Evolutionary conservation across 768 basidiomycete genomes (phyloP).

Genomic region (Mycena vulgaris): DNA sequence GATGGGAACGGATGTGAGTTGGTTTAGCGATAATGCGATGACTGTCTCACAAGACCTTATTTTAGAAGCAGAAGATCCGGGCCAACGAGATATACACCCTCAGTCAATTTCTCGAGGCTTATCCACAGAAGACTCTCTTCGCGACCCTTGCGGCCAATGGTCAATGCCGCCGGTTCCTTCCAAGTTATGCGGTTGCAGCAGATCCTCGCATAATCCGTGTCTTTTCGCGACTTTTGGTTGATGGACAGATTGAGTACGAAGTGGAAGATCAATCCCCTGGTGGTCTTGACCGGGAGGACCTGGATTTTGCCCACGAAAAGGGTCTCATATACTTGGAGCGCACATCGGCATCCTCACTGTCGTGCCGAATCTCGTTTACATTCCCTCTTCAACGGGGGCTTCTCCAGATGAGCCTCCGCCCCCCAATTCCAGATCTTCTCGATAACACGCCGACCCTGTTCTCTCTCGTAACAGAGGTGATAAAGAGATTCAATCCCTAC

Average conservation of each 20-base stretch:
- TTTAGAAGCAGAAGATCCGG: not conserved
- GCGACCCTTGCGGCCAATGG: not conserved
- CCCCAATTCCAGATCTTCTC: not conserved
- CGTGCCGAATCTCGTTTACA: not conserved
- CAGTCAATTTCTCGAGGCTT: not conserved
- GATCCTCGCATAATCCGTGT: conserved; percentile 5
- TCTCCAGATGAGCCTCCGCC: not conserved
- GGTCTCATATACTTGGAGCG: not conserved
- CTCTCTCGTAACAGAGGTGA: not conserved
- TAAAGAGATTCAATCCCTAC: not conserved
- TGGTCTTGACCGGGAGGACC: not conserved
- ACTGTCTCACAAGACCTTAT: not conserved
- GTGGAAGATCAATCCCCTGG: not conserved
- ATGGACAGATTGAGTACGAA: not conserved
- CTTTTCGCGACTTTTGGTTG: not conserved
- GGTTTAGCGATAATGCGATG: not conserved
- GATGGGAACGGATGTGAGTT: not conserved
- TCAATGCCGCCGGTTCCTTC: not conserved
- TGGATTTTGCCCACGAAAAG: not conserved
- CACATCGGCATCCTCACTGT: not conserved
- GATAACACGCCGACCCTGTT: not conserved
- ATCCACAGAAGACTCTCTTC: not conserved
- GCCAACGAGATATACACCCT: not conserved
- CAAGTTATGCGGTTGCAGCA: not conserved
- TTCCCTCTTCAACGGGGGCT: conserved; percentile 1